These are phyloP conservation scores for Cnidoscolus chayamansa DNA, from an alignment of 441 rosid species.

Conservation along the genomic window DNA sequence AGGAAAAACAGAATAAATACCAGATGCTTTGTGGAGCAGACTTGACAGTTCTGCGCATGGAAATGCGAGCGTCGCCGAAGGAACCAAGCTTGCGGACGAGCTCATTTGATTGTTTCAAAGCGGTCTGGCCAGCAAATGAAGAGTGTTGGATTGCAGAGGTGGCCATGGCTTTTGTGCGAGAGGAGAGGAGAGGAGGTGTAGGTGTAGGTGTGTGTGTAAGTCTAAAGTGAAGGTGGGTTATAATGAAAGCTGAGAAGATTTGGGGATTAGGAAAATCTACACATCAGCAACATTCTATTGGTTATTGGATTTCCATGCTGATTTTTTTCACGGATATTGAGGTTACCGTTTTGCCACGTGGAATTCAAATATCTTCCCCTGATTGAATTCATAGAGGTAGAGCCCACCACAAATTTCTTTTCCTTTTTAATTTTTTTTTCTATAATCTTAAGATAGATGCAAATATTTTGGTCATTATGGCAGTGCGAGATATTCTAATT, in stretches of 20 bases:
- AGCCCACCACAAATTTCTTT: slow-evolving; percentile 1
- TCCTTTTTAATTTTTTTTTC: no score
- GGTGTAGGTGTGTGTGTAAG: no score
- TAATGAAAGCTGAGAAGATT: slow-evolving; percentile 30
- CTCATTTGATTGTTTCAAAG: slow-evolving; percentile 57
- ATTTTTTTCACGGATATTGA: slow-evolving; percentile 17
- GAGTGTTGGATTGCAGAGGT: slow-evolving; percentile 65
- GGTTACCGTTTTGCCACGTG: slow-evolving; percentile 33
- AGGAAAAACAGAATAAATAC: slow-evolving; percentile 28
- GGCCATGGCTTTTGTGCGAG: slow-evolving; percentile 38
- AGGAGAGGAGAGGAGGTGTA: no score
- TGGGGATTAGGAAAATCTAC: slow-evolving; percentile 52
- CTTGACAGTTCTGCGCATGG: slow-evolving; percentile 80
- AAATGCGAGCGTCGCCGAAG: slow-evolving; percentile 52
- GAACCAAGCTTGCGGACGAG: slow-evolving; percentile 49
- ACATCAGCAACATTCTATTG: slow-evolving; percentile 51
- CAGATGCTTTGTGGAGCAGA: slow-evolving; percentile 83
- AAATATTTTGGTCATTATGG: no score
- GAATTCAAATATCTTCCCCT: slow-evolving; percentile 29
- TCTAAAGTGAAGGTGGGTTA: slow-evolving; percentile 20
- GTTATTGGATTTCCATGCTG: slow-evolving; percentile 28
- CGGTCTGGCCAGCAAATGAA: slow-evolving; percentile 58
- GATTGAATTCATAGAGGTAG: not conserved
- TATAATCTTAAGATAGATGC: no score
- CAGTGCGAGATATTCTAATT: no score